A percentile compares a stretch with the other conserved stretches of the same genome.
Evolutionary conservation across 306 rosid species (phyloP).

Genomic region (Quercus parvula): DNA sequence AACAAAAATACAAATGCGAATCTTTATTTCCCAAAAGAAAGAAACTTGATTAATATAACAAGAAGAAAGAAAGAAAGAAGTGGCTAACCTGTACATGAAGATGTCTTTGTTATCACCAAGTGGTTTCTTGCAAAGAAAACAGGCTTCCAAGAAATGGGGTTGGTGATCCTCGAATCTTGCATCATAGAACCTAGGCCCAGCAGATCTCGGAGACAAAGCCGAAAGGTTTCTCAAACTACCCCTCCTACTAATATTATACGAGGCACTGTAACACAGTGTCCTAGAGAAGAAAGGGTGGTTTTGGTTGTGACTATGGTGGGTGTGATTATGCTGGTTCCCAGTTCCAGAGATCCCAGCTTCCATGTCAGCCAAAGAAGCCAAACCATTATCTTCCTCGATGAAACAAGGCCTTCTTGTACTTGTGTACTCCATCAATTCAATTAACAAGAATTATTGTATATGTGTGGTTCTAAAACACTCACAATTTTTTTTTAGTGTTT

Average conservation of each 20-base stretch:
- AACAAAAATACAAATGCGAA: background rate
- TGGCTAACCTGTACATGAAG: conserved; percentile 88
- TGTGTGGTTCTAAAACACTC: background rate
- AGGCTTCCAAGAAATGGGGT: conserved; percentile 80
- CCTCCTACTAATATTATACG: background rate
- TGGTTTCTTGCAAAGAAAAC: conserved; percentile 74
- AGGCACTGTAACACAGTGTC: conserved; percentile 42
- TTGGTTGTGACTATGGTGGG: conserved; percentile 15
- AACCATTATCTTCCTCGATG: conserved; percentile 51
- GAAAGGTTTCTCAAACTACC: conserved; percentile 34
- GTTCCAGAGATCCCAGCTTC: conserved; percentile 62
- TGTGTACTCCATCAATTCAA: conserved; percentile 41
- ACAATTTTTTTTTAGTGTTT: too few relatives aligned
- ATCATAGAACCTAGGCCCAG: conserved; percentile 48
- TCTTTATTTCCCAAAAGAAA: background rate
- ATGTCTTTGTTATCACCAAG: conserved; percentile 64
- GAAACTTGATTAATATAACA: too few relatives aligned
- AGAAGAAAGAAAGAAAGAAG: background rate
- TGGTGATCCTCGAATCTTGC: conserved; percentile 71
- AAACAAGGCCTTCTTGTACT: conserved; percentile 53
- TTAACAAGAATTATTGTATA: background rate
- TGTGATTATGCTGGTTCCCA: background rate
- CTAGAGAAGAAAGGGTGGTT: conserved; percentile 39
- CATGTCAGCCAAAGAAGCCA: conserved; percentile 43
- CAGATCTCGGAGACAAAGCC: conserved; percentile 53